Evolutionary conservation across 371 early-diverging fungal genomes (phyloP), one percentile per base, ranked within the genome.

Genomic region (Mucor lusitanicus): DNA sequence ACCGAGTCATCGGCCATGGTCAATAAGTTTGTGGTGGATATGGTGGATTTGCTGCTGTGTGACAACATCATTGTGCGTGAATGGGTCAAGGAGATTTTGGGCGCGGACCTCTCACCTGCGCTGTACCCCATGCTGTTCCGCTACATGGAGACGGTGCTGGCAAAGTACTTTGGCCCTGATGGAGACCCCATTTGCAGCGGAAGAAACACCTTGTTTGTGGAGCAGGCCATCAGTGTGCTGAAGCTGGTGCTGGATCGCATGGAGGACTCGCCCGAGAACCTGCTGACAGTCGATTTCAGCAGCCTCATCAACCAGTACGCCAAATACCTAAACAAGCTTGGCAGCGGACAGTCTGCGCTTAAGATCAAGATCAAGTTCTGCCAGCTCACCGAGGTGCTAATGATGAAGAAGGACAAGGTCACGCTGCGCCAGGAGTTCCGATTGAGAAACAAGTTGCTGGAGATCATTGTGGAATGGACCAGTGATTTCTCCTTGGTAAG

Each of bases 31-130:
- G 87, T 95, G 37, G 81, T 87, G 59, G 95, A 96, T 65, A 88
- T 96, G 83, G 91, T 96, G 0, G 93, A 93, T 65, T 82, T 97
- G 57, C 77, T 96, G 61, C 85, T 92, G 0, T 91, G 90, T 17
- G 96, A 96, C 64, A 92, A 92, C 65, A 87, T 91, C 28, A 85
- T 92, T 69, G 87, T 95, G 7, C 91, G 97, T n/a, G 97, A 97
- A 83, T 91, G 88, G 67, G 94, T 95, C 30, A 92, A 92, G 61
- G 95, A 96, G 65, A 91, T 93, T 6, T 77, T 96, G 12, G 96
- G 95, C 37, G 84, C 89, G 13, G 97, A 97, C 65, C 83, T 96
- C 13, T 90, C 88, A 30, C 90, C 92, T 15, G 88, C 90, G 13
- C 76, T 95, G n/a, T 95, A 93, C 71, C 91, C 90, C 57, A 88